Conservation (phyloP, 495 filamentous ascomycete species). For the Lophium mytilinum region DNA sequence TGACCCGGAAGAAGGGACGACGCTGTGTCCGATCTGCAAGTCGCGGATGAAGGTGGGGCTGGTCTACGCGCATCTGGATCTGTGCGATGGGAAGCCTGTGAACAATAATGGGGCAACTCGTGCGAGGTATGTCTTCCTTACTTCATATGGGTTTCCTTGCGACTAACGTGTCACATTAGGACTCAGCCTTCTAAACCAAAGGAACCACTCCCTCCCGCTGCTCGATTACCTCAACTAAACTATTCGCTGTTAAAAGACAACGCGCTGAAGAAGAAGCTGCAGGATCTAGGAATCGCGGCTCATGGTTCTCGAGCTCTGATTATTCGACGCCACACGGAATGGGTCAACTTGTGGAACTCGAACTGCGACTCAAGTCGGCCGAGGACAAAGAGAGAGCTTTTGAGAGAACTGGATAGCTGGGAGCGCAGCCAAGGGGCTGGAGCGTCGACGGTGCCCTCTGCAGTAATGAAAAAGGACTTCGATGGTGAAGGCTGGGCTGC, state of each 20-base stretch:
- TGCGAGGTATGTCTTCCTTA: not conserved
- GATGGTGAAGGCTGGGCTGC: slow-evolving; percentile 68
- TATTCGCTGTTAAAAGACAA: slow-evolving; percentile 75
- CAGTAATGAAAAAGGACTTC: slow-evolving; percentile 72
- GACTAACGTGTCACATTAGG: not conserved
- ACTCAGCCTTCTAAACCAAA: slow-evolving; percentile 4
- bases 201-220: slow-evolving; percentile 1
- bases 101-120: too few species aligned
- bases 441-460: slow-evolving; percentile 24
- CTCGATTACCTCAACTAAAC: slow-evolving; percentile 63
- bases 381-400: slow-evolving; percentile 52
- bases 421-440: slow-evolving; percentile 62
- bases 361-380: slow-evolving; percentile 79
- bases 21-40: slow-evolving; percentile 73
- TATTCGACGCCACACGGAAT: slow-evolving; percentile 79
- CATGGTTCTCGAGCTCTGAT: slow-evolving; percentile 57
- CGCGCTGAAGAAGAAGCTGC: slow-evolving; percentile 67
- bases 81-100: slow-evolving; percentile 33
- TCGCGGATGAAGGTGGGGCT: slow-evolving; percentile 63
- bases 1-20: slow-evolving; percentile 58
- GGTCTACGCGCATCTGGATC: slow-evolving; percentile 76
- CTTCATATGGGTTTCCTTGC: not conserved
- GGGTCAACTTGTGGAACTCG: slow-evolving; percentile 92
- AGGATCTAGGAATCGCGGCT: slow-evolving; percentile 72
- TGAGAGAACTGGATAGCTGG: slow-evolving; percentile 75